Conservation (phyloP, 78 protist genomes). For the Dictyostelium discoideum region dicty_2.7 NC_007089.4:3981001-3981500, state of each 20-base stretch:
- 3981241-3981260: conserved; percentile 78
- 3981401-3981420: conserved; percentile 73
- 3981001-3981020: conserved; percentile 81
- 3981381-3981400: conserved; percentile 79
- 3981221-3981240: conserved; percentile 85
- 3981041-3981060: conserved; percentile 23
- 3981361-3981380: conserved; percentile 16
- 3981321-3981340: too few relatives aligned
- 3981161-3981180: background rate
- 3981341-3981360: background rate
- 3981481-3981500: conserved; percentile 86
- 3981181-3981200: background rate
- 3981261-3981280: conserved; percentile 82
- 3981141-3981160: too few relatives aligned
- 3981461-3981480: conserved; percentile 44
- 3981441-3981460: conserved; percentile 81
- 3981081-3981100: conserved; percentile 66
- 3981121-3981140: background rate
- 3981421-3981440: conserved; percentile 88
- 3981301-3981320: background rate
- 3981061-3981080: conserved; percentile 18
- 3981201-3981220: conserved; percentile 66
- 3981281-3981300: conserved; percentile 53
- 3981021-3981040: conserved; percentile 34
- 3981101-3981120: conserved; percentile 87